phyloP scores from a whole-genome alignment of 1,284 basidiomycete species.

The Omphalotus olearius region DNA sequence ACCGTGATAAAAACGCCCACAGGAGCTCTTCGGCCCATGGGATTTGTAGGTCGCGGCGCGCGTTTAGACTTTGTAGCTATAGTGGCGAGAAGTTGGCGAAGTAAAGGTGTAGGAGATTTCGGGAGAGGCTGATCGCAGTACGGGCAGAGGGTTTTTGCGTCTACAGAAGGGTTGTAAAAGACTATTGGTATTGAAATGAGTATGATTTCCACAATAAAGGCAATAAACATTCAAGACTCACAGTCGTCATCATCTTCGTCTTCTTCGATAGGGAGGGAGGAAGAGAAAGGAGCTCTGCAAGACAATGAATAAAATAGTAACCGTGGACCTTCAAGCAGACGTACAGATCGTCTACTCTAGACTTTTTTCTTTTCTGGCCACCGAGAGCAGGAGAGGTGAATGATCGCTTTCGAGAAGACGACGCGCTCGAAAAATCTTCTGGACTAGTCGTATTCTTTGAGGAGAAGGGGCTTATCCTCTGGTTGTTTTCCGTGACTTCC shows the following conservation, averaged over 20 bases:
- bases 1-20: conserved; percentile 57
- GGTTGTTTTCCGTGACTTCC: background rate
- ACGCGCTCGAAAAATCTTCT: background rate
- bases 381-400: background rate
- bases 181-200: conserved; percentile 26
- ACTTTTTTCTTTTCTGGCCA: conserved; percentile 2
- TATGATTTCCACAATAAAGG: background rate
- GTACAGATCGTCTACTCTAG: conserved; percentile 1
- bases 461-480: background rate
- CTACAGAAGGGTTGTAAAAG: conserved; percentile 39
- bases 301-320: background rate
- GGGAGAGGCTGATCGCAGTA: conserved; percentile 74
- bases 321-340: background rate
- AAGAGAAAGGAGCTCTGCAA: background rate
- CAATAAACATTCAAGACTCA: background rate
- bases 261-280: conserved; percentile 7
- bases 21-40: conserved; percentile 61
- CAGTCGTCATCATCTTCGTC: conserved; percentile 22
- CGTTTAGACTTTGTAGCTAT: conserved; percentile 47
- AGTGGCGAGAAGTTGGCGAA: conserved; percentile 49
- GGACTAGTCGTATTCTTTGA: background rate
- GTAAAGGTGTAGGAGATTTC: conserved; percentile 50
- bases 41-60: conserved; percentile 67
- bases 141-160: conserved; percentile 67
- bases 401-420: background rate